Evolutionary conservation across 31 red algal genomes (phyloP).

Genomic region (Asparagopsis taxiformis): DNA sequence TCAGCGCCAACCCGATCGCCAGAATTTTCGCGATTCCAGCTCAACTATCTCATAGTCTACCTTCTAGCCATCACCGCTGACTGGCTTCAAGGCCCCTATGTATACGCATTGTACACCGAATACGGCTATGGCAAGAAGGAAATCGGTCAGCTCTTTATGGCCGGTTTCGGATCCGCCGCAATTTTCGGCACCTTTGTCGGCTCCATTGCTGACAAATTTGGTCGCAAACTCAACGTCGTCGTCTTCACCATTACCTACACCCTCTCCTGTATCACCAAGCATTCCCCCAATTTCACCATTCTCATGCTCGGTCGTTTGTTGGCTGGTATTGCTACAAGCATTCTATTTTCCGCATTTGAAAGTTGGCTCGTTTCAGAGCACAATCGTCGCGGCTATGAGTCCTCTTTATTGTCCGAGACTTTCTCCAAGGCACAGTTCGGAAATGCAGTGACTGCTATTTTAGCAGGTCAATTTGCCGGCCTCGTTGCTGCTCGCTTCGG

Average conservation of each 20-base stretch:
- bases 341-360: constrained; percentile 96
- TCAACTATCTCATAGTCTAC: constrained; percentile 91
- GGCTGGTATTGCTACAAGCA: constrained; percentile 85
- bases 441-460: constrained; percentile 88
- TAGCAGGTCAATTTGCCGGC: constrained; percentile 85
- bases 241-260: constrained; percentile 77
- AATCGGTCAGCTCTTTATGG: constrained; percentile 92
- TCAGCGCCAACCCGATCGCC: constrained; percentile 16
- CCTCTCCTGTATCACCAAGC: constrained; percentile 92
- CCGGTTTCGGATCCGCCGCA: constrained; percentile 90
- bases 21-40: constrained; percentile 75
- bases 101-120: constrained; percentile 94
- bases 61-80: constrained; percentile 80
- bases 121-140: constrained; percentile 91
- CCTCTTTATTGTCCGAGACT: constrained; percentile 59
- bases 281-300: constrained; percentile 75
- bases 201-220: constrained; percentile 88
- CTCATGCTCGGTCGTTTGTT: constrained; percentile 87
- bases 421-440: constrained; percentile 94
- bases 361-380: constrained; percentile 93
- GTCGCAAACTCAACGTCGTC: constrained; percentile 71
- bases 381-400: constrained; percentile 50
- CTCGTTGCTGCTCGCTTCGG: constrained; percentile 64
- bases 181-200: constrained; percentile 92
- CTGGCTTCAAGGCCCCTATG: constrained; percentile 98